Evolutionary conservation across 441 rosid genomes (phyloP), one percentile per base, ranked within the genome.

Genomic region (Bocquillonia castaneifolia): DNA sequence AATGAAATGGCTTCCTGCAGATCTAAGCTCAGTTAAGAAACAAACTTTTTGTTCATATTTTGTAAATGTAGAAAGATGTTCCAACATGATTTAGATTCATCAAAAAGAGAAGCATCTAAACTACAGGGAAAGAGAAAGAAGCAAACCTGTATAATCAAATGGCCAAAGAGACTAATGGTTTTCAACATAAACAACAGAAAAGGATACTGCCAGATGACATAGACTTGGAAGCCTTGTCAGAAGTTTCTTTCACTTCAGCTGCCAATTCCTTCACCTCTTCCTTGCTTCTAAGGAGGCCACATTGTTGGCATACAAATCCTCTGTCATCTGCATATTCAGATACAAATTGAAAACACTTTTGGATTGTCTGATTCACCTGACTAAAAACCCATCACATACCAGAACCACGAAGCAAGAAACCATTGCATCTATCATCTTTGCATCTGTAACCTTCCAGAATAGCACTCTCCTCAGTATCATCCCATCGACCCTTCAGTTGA

Each of bases 361-460:
- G 42, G 55, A 56, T 64, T 37, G 34, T 23, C 50, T 74, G 37
- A 68, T 42, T 47, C 50, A 69, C 69, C 26, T 50, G 17, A 72
- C 56, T 34, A 44, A 5, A 34, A 66, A 3, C 47, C 42, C 29
- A 66, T 64, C 53, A 32, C 75, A 61, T 78, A 88, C 98, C 97
- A 70, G 89, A 80, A 73, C 84, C 93, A 68, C 88, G 82, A 68
- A 92, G 89, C 83, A 94, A 74, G 78, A 88, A 94, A 68, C 97
- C 98, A 78, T 59, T 62, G 83, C 98, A 94, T 66, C 64, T 65
- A 52, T 80, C 79, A 67, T 87, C 80, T 70, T 72, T 79, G 75
- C 99, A 94, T 64, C 88, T 78, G 79, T 88, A 94, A 68, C 99
- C 98, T 86, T 94, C 99, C 72, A 94, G 68, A 61, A 84, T 74